A percentile compares a stretch with the other conserved stretches of the same genome.
Conservation (phyloP, 225 moss, liverwort and hornwort genomes). For the Pseudisothecium myosuroides region DNA sequence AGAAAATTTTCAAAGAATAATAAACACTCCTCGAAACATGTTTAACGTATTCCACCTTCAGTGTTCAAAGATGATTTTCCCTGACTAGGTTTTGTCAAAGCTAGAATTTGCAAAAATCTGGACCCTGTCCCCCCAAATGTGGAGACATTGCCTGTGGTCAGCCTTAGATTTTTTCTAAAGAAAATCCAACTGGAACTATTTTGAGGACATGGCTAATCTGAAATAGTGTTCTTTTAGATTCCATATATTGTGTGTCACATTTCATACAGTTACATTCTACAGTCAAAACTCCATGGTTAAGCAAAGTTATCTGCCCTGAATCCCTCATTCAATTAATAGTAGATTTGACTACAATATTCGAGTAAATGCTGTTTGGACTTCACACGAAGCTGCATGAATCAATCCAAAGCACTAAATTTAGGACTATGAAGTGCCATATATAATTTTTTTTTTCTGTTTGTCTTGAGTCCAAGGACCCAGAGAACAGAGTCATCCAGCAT, state of each 20-base stretch:
- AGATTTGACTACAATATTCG: background rate
- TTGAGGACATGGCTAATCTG: background rate
- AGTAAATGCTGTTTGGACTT: background rate
- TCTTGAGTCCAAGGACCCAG: too few species aligned
- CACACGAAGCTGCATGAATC: background rate
- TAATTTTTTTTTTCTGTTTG: background rate
- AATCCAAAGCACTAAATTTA: background rate
- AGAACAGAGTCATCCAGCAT: background rate
- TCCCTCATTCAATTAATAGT: background rate
- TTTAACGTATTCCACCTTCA: background rate
- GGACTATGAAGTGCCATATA: too few species aligned
- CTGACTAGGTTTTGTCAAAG: accelerated
- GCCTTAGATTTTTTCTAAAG: background rate
- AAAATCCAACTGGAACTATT: background rate
- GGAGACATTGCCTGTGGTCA: background rate
- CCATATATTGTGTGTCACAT: background rate
- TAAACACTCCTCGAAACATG: background rate
- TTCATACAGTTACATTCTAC: background rate
- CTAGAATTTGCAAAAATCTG: background rate
- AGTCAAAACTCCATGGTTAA: background rate
- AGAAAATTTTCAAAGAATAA: background rate
- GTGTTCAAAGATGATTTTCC: background rate
- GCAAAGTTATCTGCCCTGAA: background rate
- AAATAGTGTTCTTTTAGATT: background rate
- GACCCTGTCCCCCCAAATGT: background rate